Conservation (phyloP, 495 filamentous ascomycete species). For the Penicillium pulvis region DNA sequence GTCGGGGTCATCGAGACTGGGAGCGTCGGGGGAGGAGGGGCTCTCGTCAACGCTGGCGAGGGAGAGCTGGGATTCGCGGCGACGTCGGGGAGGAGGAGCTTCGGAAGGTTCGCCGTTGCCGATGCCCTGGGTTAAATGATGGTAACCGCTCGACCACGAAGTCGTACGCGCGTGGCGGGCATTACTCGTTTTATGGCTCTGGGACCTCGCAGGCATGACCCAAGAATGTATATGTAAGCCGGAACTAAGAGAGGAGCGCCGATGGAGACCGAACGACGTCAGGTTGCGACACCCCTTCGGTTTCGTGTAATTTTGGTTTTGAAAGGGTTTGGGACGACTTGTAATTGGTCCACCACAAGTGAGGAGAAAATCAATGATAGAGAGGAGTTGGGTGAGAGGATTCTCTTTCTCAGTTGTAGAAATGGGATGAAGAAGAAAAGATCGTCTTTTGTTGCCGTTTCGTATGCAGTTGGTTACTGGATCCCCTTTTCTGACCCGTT, state of each 20-base stretch:
- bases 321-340: background rate
- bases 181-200: conserved; percentile 34
- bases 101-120: conserved; percentile 36
- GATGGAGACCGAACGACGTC: conserved; percentile 20
- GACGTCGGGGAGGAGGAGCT: conserved; percentile 33
- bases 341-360: conserved; percentile 13
- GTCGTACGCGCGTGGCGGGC: conserved; percentile 44
- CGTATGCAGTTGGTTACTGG: background rate
- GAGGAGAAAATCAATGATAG: background rate
- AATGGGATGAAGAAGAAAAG: background rate
- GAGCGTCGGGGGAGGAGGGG: conserved; percentile 32
- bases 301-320: conserved; percentile 30
- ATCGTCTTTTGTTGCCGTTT: background rate
- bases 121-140: conserved; percentile 26
- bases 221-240: conserved; percentile 16
- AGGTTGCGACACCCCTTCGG: conserved; percentile 22
- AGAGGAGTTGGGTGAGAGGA: background rate
- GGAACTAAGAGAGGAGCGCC: background rate
- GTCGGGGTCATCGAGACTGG: conserved; percentile 27
- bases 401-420: background rate
- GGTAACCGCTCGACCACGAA: conserved; percentile 44
- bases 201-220: conserved; percentile 30
- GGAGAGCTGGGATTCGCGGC: conserved; percentile 42
- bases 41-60: conserved; percentile 41
- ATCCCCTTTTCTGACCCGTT: background rate